These are phyloP conservation scores for Hyphopichia fennica DNA, from an alignment of 1,139 yeast species.

Conservation along the genomic window DNA sequence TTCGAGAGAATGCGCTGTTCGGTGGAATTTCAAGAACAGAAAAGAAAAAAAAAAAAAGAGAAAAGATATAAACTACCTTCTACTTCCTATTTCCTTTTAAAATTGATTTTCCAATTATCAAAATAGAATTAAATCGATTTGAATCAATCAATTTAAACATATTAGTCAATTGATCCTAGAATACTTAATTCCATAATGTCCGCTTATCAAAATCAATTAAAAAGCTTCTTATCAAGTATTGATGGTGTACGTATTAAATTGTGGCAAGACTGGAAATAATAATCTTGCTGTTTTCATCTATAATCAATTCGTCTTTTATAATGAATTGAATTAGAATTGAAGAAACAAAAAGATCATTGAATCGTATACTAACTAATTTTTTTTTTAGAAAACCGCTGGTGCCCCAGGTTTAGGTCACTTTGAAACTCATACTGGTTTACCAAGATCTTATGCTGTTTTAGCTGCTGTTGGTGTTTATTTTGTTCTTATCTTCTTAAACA, in stretches of 20 bases:
- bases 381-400: conserved; percentile 36
- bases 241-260: conserved; percentile 3
- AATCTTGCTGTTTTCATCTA: too few relatives aligned
- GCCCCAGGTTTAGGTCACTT: conserved; percentile 48
- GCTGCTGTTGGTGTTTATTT: conserved; percentile 67
- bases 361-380: not conserved
- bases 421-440: conserved; percentile 69
- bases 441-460: conserved; percentile 83
- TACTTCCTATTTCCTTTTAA: not conserved
- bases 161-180: too few relatives aligned
- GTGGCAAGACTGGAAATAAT: too few relatives aligned
- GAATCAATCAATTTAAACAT: too few relatives aligned
- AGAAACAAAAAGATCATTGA: not conserved
- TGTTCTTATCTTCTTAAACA: conserved; percentile 76
- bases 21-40: not conserved
- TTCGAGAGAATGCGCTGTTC: conserved; percentile 1
- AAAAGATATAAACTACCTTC: not conserved
- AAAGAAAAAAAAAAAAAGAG: not conserved
- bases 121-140: too few relatives aligned
- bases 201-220: conserved; percentile 5
- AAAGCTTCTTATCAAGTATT: conserved; percentile 1
- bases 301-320: too few relatives aligned
- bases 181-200: conserved; percentile 3
- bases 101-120: too few relatives aligned
- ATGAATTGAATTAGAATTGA: not conserved